Base-by-base conservation (phyloP, 345 rosid genomes). In the Eucalyptus paniculata region DNA sequence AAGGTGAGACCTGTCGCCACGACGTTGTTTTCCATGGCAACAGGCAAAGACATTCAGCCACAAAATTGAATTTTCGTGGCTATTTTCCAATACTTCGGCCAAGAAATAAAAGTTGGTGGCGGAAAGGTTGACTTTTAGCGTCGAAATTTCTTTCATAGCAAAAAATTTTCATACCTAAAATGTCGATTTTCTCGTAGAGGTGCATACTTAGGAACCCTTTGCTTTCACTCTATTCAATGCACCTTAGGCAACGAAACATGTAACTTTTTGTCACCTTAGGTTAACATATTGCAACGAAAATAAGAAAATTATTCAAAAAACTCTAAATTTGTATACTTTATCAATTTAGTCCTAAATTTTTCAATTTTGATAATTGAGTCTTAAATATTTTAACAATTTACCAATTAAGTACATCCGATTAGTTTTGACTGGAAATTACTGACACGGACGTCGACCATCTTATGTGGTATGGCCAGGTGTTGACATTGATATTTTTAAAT, bases 401-500 rank as follows among this genome's bases (percentile, higher is more conserved):
- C 5, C 11, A 53, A 53, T 53, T 53, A 21, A 53, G 26, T 53
- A 21, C 5, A 8, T 53, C 2, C 5, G 0, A 53, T 53, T 21
- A 21, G 58, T 53, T 53, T 21, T 21, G 26, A 19, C 0, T 0
- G 24, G 0, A 53, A 19, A 53, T 53, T 8, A 18, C 1, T 0
- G 5, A 53, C 2, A 53, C 9, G 2, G 2, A 53, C 0, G 9
- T 0, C 5, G 0, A 8, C 11, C 2, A 19, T 53, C 11, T 53
- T 53, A 53, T 53, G 11, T 53, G 2, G 1, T 21, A 53, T 53
- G 11, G 1, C 0, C 0, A 34, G 2, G 1, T 0, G 0, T 53
- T 21, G 0, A 53, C 11, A 53, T 21, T 53, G 58, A 53, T 0
- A 53, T 53, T 53, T 53, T 53, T 0, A 21, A 53, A 21, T 53